phyloP scores from a whole-genome alignment of 192 early-diverging fungal species.

The Coemansia erecta region DNA sequence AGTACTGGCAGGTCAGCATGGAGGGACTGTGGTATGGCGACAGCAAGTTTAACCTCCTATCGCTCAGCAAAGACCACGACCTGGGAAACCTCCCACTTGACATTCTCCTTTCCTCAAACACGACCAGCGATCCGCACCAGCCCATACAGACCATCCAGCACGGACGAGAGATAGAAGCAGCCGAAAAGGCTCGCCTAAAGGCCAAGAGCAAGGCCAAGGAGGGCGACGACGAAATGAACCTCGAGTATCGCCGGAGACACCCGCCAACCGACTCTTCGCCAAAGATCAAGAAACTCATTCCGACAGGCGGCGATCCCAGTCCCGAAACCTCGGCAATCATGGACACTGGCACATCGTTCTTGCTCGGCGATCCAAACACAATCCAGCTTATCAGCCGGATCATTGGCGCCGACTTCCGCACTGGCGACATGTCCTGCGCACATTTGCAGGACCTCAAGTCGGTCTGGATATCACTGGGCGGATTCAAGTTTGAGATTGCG shows the following conservation, averaged over 20 bases:
- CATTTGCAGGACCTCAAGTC: slow-evolving; percentile 43
- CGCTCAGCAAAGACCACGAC: slow-evolving; percentile 44
- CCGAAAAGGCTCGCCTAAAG: slow-evolving; percentile 18
- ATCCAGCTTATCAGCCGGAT: slow-evolving; percentile 52
- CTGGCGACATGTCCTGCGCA: slow-evolving; percentile 48
- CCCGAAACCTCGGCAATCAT: slow-evolving; percentile 51
- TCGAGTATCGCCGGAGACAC: slow-evolving; percentile 21
- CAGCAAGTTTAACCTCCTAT: slow-evolving; percentile 45
- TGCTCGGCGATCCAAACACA: slow-evolving; percentile 47
- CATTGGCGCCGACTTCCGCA: slow-evolving; percentile 50
- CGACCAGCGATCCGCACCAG: slow-evolving; percentile 13
- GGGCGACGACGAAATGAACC: slow-evolving; percentile 24
- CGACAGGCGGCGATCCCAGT: slow-evolving; percentile 6
- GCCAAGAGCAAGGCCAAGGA: slow-evolving; percentile 30
- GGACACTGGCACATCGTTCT: slow-evolving; percentile 49
- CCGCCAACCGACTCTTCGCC: slow-evolving; percentile 36
- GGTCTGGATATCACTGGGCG: slow-evolving; percentile 46
- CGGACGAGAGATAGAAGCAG: slow-evolving; percentile 17
- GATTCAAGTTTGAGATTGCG: slow-evolving; percentile 48
- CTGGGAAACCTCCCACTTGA: slow-evolving; percentile 35
- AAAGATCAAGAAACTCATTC: slow-evolving; percentile 47
- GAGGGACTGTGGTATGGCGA: slow-evolving; percentile 51
- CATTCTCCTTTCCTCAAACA: slow-evolving; percentile 20
- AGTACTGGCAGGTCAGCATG: slow-evolving; percentile 61
- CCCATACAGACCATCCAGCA: slow-evolving; percentile 10